Evolutionary conservation across 345 rosid species (phyloP), one percentile per base, ranked within the genome.

Genomic region (Arabis hirsuta): DNA sequence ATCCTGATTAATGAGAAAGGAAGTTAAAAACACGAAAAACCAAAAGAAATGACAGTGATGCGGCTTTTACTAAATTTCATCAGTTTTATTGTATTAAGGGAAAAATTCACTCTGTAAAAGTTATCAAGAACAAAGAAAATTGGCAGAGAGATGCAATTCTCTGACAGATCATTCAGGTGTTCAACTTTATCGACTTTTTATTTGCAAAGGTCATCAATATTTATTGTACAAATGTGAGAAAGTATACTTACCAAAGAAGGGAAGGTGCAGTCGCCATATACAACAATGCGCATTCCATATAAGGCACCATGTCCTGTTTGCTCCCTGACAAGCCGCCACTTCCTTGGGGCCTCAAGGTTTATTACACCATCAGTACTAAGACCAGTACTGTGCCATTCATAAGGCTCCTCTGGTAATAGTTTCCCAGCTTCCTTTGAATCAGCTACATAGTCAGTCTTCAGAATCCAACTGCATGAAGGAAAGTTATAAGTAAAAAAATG

Each of bases 271-370:
- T 85, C 97, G 57, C 99, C 99, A 64, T 92, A 92, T 46, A 92
- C 73, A 69, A 96, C 77, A 48, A 92, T 78, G 56, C 84, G 84
- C 88, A 90, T 70, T 45, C 91, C 95, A 75, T 84, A 67, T 65
- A 96, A 87, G 48, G 98, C 98, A 72, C 99, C 98, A 56, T 92
- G 97, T 51, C 98, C 96, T 45, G 96, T 92, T 81, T 84, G 81
- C 82, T 90, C 91, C 76, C 81, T 81, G 31, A 88, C 68, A 3
- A 86, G 86, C 62, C 98, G 84, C 98, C 99, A 96, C 73, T 87
- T 92, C 63, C 96, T 85, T 45, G 98, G 98, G 65, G 92, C 84
- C 78, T 88, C 96, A 16, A 96, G 82, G 73, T 77, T 90, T 66
- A 92, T 84, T 19, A 94, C 80, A 61, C 94, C 97, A 76, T 92